Percentiles rank a stretch among this genome's conserved stretches.
Evolutionary conservation across 2,329 filamentous ascomycete species (phyloP).

Genomic region (Iodosphaeria phyllophila): DNA sequence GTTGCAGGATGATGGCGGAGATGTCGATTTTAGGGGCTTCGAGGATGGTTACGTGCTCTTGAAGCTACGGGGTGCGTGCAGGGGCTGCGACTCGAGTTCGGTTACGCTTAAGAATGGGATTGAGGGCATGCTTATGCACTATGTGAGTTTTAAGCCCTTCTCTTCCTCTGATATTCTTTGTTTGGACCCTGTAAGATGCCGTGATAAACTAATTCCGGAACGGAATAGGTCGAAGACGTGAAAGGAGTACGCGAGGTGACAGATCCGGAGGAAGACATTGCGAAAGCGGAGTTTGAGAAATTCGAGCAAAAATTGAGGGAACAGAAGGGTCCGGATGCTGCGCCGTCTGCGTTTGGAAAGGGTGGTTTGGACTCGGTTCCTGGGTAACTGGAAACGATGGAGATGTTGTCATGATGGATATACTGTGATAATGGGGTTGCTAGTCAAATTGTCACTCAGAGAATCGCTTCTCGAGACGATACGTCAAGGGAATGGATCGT

Average conservation of each 20-base stretch:
- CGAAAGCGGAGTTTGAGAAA: conserved; percentile 73
- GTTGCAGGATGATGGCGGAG: conserved; percentile 93
- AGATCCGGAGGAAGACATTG: conserved; percentile 81
- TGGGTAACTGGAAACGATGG: conserved; percentile 14
- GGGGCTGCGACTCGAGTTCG: conserved; percentile 92
- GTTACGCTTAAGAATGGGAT: conserved; percentile 96
- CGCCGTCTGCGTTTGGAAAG: conserved; percentile 18
- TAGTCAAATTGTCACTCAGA: no score
- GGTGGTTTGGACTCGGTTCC: conserved; percentile 18
- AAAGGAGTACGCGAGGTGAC: conserved; percentile 80
- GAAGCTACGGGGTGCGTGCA: conserved; percentile 80
- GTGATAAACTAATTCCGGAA: neutral
- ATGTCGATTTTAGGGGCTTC: conserved; percentile 91
- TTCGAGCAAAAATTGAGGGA: conserved; percentile 69
- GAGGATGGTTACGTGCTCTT: conserved; percentile 67
- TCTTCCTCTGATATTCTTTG: conserved; percentile 1
- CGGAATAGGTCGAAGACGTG: conserved; percentile 67
- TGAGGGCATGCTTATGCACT: conserved; percentile 96
- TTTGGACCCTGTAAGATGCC: neutral
- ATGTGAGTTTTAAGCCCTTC: conserved; percentile 36
- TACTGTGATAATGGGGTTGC: no score
- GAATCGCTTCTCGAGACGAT: no score
- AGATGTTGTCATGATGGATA: no score
- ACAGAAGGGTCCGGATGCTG: conserved; percentile 25
- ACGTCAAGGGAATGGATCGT: no score